phyloP scores from a whole-genome alignment of 2,329 filamentous ascomycete species.

The Xylaria arbuscula region DNA sequence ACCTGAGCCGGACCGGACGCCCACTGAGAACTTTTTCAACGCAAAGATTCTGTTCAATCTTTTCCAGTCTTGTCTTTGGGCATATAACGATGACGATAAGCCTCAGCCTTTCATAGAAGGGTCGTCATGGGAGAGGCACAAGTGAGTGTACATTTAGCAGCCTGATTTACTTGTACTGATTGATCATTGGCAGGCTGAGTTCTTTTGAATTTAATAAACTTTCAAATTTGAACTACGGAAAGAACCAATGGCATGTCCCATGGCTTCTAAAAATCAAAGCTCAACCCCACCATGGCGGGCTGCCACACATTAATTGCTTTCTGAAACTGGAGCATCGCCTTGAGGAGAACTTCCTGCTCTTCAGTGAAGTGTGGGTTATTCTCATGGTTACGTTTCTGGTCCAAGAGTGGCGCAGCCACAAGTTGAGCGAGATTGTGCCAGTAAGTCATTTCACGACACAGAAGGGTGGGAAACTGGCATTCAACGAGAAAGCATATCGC shows the following conservation, averaged over 20 bases:
- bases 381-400: neutral
- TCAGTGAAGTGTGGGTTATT: slow-evolving; percentile 21
- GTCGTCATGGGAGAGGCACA: neutral
- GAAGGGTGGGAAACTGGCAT: no score
- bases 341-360: neutral
- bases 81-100: no score
- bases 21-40: no score
- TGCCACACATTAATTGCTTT: slow-evolving; percentile 9
- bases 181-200: neutral
- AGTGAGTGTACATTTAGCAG: neutral
- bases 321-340: neutral
- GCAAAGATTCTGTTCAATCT: no score
- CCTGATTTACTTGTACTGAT: neutral
- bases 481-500: no score
- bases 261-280: no score
- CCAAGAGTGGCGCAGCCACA: no score
- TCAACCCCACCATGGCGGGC: neutral
- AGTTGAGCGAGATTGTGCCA: no score
- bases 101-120: neutral
- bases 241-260: neutral
- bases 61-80: no score
- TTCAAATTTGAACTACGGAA: neutral
- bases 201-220: neutral
- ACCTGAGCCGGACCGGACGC: no score
- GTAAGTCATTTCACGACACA: no score